Conservation (phyloP, 352 stramenopile genomes). For the Peronospora farinosa region DNA sequence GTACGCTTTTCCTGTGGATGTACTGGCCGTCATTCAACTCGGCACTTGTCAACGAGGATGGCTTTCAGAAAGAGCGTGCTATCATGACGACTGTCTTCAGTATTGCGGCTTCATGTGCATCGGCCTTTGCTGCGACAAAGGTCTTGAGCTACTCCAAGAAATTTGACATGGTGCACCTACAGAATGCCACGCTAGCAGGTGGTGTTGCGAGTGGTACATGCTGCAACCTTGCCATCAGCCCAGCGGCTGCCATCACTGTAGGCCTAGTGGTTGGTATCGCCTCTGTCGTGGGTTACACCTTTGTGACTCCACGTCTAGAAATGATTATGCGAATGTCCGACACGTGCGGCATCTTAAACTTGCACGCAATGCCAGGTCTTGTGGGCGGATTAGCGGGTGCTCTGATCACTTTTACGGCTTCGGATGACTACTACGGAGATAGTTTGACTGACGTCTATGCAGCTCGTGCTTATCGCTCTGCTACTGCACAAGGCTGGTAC, state of each 20-base stretch:
- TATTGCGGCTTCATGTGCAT: constrained; percentile 50
- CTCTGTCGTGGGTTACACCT: constrained; percentile 44
- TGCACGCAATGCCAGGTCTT: constrained; percentile 73
- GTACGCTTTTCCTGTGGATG: constrained; percentile 83
- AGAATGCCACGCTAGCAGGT: constrained; percentile 80
- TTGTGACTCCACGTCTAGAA: constrained; percentile 39
- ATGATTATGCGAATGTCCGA: constrained; percentile 38
- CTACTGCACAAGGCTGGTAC: constrained; percentile 44
- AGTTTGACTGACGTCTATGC: constrained; percentile 41
- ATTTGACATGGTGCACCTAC: constrained; percentile 80
- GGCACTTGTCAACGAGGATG: constrained; percentile 45
- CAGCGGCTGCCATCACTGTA: constrained; percentile 42
- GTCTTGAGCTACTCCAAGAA: constrained; percentile 47
- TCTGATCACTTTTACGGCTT: constrained; percentile 45
- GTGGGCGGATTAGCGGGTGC: constrained; percentile 51
- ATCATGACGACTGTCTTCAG: constrained; percentile 77
- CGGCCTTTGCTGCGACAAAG: constrained; percentile 48
- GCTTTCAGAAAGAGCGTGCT: constrained; percentile 61
- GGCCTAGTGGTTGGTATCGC: constrained; percentile 46
- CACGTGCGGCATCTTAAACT: constrained; percentile 60
- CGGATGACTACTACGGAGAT: constrained; percentile 47
- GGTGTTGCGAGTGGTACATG: constrained; percentile 75
- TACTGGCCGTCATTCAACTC: constrained; percentile 86
- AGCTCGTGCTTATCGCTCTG: constrained; percentile 38
- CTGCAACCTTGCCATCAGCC: constrained; percentile 66